Base-by-base conservation (phyloP, 352 stramenopile genomes). In the Phytopythium aichiense region DNA sequence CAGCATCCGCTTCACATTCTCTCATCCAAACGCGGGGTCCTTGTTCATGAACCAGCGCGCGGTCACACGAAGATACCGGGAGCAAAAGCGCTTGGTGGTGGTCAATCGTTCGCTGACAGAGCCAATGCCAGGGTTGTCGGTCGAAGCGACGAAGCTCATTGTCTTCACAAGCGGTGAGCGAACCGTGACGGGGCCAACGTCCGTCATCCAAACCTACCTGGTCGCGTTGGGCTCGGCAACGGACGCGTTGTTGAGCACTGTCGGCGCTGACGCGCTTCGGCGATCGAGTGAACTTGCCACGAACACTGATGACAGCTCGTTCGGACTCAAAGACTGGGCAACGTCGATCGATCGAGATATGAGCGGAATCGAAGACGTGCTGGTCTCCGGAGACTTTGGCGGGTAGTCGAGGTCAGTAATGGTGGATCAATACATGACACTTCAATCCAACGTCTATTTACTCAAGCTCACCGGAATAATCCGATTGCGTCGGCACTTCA, bases 401-500 rank as follows among this genome's bases (percentile, higher is more conserved):
- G 37, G 12, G 25, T 28, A 49, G 43, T 49, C 16, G 20, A 22
- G 43, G 20, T 7, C 12, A 18, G 5, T 23, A 11, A 23, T 42
- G 37, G 40, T 18, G 37, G 16, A 42, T 42, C 37, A 20, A 15
- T 42, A 15, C 37, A 18, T 15, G 37, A 30, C 28, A 30, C 28
- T 30, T 4, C 4, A n/a, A n/a, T n/a, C n/a, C n/a, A n/a, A n/a
- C n/a, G n/a, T n/a, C n/a, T n/a, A n/a, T n/a, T 12, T 20, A 22
- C 15, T 45, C 38, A 20, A 22, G 0, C n/a, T 45, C 7, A 45
- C 40, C 40, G n/a, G 11, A 20, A 42, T 42, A 42, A 42, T 30
- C 28, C 43, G 43, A 49, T 49, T 49, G 43, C 43, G 43, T 49
- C 43, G 43, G 43, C 43, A 28, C 43, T 49, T 49, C 43, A n/a